Evolutionary conservation across 176 grass and related monocot species (phyloP), one percentile per base, ranked within the genome.

Genomic region (Triticum dicoccoides): DNA sequence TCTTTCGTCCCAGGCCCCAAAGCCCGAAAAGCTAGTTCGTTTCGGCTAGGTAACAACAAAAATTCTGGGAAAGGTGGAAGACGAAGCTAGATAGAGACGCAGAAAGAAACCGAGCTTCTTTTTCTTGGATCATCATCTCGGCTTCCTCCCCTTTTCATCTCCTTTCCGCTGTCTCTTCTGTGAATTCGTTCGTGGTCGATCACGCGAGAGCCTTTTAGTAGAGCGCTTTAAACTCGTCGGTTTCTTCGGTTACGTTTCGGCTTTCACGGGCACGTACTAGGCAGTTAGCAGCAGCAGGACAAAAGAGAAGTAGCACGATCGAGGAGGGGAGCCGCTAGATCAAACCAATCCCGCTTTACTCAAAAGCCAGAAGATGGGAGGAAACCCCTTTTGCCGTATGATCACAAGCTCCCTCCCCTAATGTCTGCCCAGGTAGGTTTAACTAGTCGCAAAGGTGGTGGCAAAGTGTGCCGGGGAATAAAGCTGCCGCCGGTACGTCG

Each of bases 391-490:
- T 78, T 23, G 12, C 25, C 65, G 61, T 35, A 85, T 42, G 63
- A 85, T 81, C 78, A 45, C 49, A 75, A 30, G 37, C 9, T 34
- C 68, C 58, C 23, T 62, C n/a, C 56, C 9, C 21, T 42, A 68
- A 41, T 17, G 9, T 25, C 66, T 69, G 13, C 10, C 13, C 52
- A 67, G 24, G 41, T 33, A 54, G 73, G 73, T 76, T 62, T 41
- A 75, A 75, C 13, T 34, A 67, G 67, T 84, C 80, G 75, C 85
- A 88, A 88, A 91, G 69, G 61, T 33, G 47, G 68, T 41, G 81
- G 69, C 61, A 76, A 56, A 58, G 81, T 87, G 2, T 84, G 81
- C 80, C 80, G 33, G 81, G 11, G 89, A 81, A 87, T 91, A 87
- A 91, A 91, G 89, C 11, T 90, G 84, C 58, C 58, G 64, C 39